These are phyloP conservation scores for Suhomyces guaymorum DNA, from an alignment of 1,139 yeast genomes.

Conservation along the genomic window DNA sequence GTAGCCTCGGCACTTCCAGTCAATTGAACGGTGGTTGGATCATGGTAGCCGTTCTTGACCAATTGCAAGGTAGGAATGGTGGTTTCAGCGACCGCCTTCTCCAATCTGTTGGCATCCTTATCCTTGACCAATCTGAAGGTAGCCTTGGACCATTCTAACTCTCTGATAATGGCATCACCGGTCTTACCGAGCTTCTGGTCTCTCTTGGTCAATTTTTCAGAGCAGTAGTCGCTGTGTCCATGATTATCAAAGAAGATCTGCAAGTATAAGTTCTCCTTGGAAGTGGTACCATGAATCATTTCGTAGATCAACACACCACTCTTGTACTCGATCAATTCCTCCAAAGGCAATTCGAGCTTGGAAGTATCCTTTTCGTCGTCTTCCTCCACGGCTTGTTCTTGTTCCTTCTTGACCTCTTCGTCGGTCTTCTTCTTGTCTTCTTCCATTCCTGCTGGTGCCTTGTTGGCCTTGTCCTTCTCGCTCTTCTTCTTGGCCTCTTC, in stretches of 20 bases:
- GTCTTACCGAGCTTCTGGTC: conserved; percentile 52
- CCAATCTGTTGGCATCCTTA: conserved; percentile 53
- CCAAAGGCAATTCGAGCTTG: conserved; percentile 61
- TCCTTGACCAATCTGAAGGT: conserved; percentile 62
- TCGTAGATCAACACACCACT: conserved; percentile 79
- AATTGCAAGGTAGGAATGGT: conserved; percentile 69
- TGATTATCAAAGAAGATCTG: conserved; percentile 77
- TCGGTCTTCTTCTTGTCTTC: conserved; percentile 25
- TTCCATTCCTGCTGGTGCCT: conserved; percentile 14
- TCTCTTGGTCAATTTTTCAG: conserved; percentile 48
- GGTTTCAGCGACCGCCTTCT: conserved; percentile 61
- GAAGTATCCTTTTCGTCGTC: conserved; percentile 28
- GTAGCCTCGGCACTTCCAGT: conserved; percentile 52
- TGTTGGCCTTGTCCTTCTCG: conserved; percentile 19
- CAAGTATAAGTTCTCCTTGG: conserved; percentile 56
- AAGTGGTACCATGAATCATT: conserved; percentile 57
- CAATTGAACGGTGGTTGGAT: conserved; percentile 53
- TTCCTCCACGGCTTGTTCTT: conserved; percentile 38
- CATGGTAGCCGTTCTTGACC: conserved; percentile 62
- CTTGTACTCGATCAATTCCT: conserved; percentile 60
- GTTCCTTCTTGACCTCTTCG: conserved; percentile 19
- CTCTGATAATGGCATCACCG: conserved; percentile 74
- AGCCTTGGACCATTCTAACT: conserved; percentile 71
- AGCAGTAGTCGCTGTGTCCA: conserved; percentile 60
- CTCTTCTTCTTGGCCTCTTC: conserved; percentile 28